These are phyloP conservation scores for Penicillium mononematosum DNA, from an alignment of 495 filamentous ascomycete genomes.

Conservation along the genomic window DNA sequence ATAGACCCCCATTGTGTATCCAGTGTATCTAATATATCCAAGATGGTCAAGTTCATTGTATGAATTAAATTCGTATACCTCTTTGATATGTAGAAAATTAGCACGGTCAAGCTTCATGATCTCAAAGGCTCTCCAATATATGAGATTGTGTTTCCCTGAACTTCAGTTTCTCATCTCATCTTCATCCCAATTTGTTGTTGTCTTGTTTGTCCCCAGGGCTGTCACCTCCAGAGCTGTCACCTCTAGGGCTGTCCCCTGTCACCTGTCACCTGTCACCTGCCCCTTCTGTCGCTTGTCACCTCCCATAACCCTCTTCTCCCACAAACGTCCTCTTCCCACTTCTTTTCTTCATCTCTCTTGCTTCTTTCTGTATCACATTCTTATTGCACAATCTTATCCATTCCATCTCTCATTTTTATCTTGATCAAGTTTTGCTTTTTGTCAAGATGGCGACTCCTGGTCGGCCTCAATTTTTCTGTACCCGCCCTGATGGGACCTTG, in stretches of 20 bases:
- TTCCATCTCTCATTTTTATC: neutral
- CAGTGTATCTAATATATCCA: neutral
- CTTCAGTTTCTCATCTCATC: neutral
- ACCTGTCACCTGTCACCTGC: neutral
- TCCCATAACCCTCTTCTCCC: neutral
- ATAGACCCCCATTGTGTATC: neutral
- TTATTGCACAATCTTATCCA: neutral
- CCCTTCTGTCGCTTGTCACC: neutral
- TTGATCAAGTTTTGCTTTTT: neutral
- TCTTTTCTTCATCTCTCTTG: neutral
- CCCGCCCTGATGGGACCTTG: constrained; percentile 55
- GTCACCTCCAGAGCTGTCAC: neutral
- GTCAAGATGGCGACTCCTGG: neutral
- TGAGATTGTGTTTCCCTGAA: neutral
- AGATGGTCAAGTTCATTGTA: neutral
- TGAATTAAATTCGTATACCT: neutral
- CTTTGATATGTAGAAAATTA: neutral
- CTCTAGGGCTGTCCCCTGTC: neutral
- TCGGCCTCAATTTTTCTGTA: constrained; percentile 39
- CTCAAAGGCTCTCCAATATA: neutral
- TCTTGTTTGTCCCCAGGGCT: neutral
- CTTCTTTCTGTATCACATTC: neutral
- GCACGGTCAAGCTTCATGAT: neutral
- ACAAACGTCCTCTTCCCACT: neutral
- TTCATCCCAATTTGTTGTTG: neutral